phyloP scores from a whole-genome alignment of 2,329 filamentous ascomycete species.

The Penicillium sp. region DNA sequence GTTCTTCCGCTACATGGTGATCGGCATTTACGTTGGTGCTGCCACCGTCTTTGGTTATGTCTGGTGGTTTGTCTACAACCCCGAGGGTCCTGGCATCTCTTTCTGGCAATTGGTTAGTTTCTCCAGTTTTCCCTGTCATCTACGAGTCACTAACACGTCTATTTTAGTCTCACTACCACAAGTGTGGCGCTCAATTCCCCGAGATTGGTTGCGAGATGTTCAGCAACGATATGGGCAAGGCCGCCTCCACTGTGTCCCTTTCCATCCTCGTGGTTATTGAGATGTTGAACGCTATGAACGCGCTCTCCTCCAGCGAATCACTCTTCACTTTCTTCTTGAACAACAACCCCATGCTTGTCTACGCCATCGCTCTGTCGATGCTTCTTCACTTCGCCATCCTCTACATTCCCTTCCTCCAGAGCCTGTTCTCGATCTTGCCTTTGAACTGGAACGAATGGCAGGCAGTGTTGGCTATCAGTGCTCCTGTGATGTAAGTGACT shows the following conservation, averaged over 20 bases:
- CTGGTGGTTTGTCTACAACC: slow-evolving; percentile 99
- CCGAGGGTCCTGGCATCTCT: slow-evolving; percentile 80
- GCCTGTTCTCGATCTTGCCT: slow-evolving; percentile 84
- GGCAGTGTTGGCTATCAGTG: slow-evolving; percentile 82
- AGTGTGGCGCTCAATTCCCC: slow-evolving; percentile 78
- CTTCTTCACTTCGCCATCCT: slow-evolving; percentile 88
- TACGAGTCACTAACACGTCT: slow-evolving; percentile 6
- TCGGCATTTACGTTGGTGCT: slow-evolving; percentile 89
- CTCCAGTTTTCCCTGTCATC: slow-evolving; percentile 9
- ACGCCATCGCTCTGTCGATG: slow-evolving; percentile 91
- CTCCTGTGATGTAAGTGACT: slow-evolving; percentile 78
- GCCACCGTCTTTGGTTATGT: slow-evolving; percentile 96
- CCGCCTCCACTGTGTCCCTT: slow-evolving; percentile 88
- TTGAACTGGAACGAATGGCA: slow-evolving; percentile 85
- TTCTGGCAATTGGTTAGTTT: slow-evolving; percentile 72
- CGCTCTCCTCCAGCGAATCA: slow-evolving; percentile 89
- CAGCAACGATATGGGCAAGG: slow-evolving; percentile 75
- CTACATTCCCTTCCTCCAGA: slow-evolving; percentile 85
- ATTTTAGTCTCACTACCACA: slow-evolving; percentile 75
- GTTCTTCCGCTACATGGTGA: slow-evolving; percentile 95
- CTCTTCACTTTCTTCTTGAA: slow-evolving; percentile 91
- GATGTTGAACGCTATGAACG: slow-evolving; percentile 99
- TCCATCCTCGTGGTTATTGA: slow-evolving; percentile 93
- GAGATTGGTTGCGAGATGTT: slow-evolving; percentile 94
- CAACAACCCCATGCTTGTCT: slow-evolving; percentile 98